A percentile compares a stretch with the other conserved stretches of the same genome.
Evolutionary conservation across 441 rosid genomes (phyloP).

Genomic region (Pelargonium fulgidum): DNA sequence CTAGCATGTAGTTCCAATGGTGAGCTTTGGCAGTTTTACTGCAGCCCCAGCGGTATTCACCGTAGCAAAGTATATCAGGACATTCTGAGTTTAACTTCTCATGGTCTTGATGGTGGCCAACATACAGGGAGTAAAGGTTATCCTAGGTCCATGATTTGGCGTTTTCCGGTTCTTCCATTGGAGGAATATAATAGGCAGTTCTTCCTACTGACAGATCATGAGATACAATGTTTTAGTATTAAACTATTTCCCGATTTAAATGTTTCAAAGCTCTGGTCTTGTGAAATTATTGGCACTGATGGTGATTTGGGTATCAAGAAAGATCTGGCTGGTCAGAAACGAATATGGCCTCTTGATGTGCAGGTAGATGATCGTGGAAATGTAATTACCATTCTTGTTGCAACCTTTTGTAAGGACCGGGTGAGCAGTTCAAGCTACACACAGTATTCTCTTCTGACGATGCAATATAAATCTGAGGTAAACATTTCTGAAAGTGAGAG

Average conservation of each 20-base stretch:
- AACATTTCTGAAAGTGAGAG: slow-evolving; percentile 39
- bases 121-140: slow-evolving; percentile 50
- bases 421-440: slow-evolving; percentile 85
- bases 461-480: slow-evolving; percentile 64
- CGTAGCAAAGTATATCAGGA: slow-evolving; percentile 36
- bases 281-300: slow-evolving; percentile 74
- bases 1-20: slow-evolving; percentile 62
- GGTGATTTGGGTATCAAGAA: slow-evolving; percentile 79
- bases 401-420: slow-evolving; percentile 82
- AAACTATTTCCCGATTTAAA: slow-evolving; percentile 38
- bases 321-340: slow-evolving; percentile 92
- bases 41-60: slow-evolving; percentile 49
- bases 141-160: slow-evolving; percentile 80
- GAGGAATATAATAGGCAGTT: slow-evolving; percentile 50
- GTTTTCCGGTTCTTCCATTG: slow-evolving; percentile 29
- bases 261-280: slow-evolving; percentile 68
- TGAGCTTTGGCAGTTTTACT: slow-evolving; percentile 70
- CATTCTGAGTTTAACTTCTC: slow-evolving; percentile 29
- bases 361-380: slow-evolving; percentile 73
- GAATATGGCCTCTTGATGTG: slow-evolving; percentile 86
- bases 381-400: slow-evolving; percentile 77
- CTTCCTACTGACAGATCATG: slow-evolving; percentile 67
- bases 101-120: slow-evolving; percentile 33
- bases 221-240: slow-evolving; percentile 59
- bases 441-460: slow-evolving; percentile 75